Evolutionary conservation across 2,329 filamentous ascomycete genomes (phyloP), one percentile per base, ranked within the genome.

Genomic region (Chaetomiaceae sp.): DNA sequence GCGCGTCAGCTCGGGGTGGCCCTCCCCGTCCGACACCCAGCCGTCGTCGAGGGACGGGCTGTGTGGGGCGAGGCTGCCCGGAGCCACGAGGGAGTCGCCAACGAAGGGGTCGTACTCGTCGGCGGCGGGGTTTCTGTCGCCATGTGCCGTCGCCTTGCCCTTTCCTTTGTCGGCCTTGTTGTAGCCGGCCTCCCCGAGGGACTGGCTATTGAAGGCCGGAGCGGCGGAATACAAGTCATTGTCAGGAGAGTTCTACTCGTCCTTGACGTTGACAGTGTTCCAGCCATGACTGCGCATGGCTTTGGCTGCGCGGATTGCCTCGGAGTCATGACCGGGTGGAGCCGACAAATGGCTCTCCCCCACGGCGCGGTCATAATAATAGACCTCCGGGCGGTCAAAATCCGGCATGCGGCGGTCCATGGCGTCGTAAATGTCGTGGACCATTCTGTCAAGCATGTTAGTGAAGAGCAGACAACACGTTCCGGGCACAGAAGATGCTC

Each of bases 21-120:
- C 48, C 38, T 50, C 48, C 1, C 23, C 48, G 23, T 50, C 48
- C 14, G 48, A 50, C 18, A 50, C 21, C 38, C 38, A 50, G 21
- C 38, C 38, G 14, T 43, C 48, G 11, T 45, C 30, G 30, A 33
- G n/a, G 30, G 23, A 6, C 13, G 38, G 21, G 38, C 10, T 41
- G 38, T n/a, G 16, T 3, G 13, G 38, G 37, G n/a, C 25, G 11
- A 13, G 11, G 18, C 16, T 21, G 38, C 23, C 38, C 6, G 23
- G 13, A 10, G 16, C 21, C 3, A 36, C 14, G n/a, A 36, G 18
- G 2, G 33, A n/a, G 9, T 36, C 33, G 2, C 2, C 2, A 7
- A 36, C 20, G 38, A 41, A 41, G 21, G 38, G 38, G 38, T 27
- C 18, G 38, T 27, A n/a, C 21, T 41, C 13, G 36, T 37, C 16